A percentile compares a stretch with the other conserved stretches of the same genome.
Evolutionary conservation across 495 filamentous ascomycete species (phyloP).

Genomic region (Neurospora sp.): DNA sequence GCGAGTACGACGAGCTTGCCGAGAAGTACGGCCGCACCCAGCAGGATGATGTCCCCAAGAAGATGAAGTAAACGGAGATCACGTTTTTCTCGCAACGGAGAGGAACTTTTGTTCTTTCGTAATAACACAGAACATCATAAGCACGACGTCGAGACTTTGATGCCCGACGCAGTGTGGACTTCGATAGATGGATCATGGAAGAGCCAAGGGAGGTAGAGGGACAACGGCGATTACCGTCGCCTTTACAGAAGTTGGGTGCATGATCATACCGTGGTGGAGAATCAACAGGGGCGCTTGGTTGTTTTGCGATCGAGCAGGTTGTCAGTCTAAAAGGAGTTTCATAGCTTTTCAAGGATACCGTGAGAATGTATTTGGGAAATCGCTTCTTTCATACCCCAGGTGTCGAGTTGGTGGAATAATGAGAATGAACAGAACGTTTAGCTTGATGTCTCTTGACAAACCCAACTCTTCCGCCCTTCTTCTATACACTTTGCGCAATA

Average conservation of each 20-base stretch:
- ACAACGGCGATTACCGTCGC: not conserved
- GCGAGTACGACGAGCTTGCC: conserved; percentile 74
- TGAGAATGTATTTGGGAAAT: not conserved
- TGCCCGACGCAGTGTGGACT: not conserved
- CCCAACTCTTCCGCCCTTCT: no score
- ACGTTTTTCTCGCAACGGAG: not conserved
- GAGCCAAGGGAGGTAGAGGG: not conserved
- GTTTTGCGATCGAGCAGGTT: not conserved
- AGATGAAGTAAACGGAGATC: conserved; percentile 47
- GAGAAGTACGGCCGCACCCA: conserved; percentile 59
- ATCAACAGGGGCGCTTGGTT: not conserved
- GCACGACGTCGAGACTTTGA: not conserved
- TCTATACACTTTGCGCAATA: not conserved
- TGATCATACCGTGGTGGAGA: not conserved
- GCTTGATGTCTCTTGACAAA: not conserved
- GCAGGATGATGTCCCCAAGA: conserved; percentile 50
- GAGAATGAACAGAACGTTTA: not conserved
- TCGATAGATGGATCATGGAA: not conserved
- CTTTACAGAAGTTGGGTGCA: not conserved
- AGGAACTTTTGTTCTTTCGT: not conserved
- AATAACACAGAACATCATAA: not conserved
- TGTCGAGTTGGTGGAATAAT: not conserved
- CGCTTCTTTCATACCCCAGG: not conserved
- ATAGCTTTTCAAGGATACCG: not conserved
- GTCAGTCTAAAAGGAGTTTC: not conserved